These are phyloP conservation scores for Fusarium sp. DNA, from an alignment of 2,329 filamentous ascomycete species.

Conservation along the genomic window DNA sequence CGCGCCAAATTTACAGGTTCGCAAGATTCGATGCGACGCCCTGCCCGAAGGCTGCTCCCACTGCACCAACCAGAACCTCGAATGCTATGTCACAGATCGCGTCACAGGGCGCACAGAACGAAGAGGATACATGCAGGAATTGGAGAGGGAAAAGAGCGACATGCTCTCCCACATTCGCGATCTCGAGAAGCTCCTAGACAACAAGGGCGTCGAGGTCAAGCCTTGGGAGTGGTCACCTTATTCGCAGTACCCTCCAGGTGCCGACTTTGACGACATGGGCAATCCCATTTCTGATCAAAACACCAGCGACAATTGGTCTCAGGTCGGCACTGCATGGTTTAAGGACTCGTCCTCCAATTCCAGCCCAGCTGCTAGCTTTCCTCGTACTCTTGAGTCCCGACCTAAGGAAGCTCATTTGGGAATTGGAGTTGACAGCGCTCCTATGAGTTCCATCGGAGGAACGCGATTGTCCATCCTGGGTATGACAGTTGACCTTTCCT, in stretches of 20 bases:
- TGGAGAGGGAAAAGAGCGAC: conserved; percentile 79
- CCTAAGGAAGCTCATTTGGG: conserved; percentile 76
- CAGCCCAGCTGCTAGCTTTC: conserved; percentile 47
- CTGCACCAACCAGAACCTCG: conserved; percentile 80
- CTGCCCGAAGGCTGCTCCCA: conserved; percentile 84
- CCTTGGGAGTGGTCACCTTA: conserved; percentile 59
- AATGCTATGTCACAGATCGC: conserved; percentile 88
- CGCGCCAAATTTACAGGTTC: conserved; percentile 64
- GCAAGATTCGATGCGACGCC: conserved; percentile 90
- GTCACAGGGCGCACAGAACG: conserved; percentile 85
- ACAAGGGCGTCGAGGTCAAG: conserved; percentile 72
- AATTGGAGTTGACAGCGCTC: conserved; percentile 71
- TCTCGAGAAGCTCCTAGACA: conserved; percentile 74
- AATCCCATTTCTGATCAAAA: conserved; percentile 43
- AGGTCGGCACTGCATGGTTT: conserved; percentile 53
- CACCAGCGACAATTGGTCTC: conserved; percentile 51
- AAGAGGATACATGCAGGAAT: conserved; percentile 81
- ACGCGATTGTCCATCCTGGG: conserved; percentile 83
- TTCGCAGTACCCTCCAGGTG: conserved; percentile 46
- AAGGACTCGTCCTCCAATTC: conserved; percentile 50
- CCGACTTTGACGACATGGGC: conserved; percentile 47
- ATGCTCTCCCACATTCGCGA: conserved; percentile 76
- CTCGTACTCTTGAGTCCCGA: conserved; percentile 57
- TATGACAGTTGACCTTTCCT: conserved; percentile 82
- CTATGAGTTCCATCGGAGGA: conserved; percentile 80